phyloP scores from a whole-genome alignment of 176 grass and related monocot genomes.

The Pharus latifolius region DNA sequence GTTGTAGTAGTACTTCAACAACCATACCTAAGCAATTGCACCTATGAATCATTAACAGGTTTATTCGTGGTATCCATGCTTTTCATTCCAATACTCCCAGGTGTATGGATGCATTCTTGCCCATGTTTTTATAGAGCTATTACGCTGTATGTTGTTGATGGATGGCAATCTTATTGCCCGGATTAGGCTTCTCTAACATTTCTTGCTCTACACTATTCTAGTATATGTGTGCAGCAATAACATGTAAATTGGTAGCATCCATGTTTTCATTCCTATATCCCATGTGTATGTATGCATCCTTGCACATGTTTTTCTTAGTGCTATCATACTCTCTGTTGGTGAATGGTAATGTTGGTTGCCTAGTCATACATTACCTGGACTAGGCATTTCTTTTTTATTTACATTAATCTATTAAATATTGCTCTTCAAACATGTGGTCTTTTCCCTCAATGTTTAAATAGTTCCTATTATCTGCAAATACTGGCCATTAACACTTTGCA shows the following conservation, averaged over 20 bases:
- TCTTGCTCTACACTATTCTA: too few relatives aligned
- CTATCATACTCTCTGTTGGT: background rate
- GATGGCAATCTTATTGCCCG: too few relatives aligned
- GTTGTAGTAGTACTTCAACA: too few relatives aligned
- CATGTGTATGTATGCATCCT: background rate
- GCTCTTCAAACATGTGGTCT: too few relatives aligned
- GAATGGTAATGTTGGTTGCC: too few relatives aligned
- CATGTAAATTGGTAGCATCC: background rate
- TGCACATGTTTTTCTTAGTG: background rate
- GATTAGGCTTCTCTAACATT: too few relatives aligned
- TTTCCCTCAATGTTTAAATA: slow-evolving; percentile 1
- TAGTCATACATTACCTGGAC: too few relatives aligned
- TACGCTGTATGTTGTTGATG: background rate
- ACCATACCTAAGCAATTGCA: background rate
- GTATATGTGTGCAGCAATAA: too few relatives aligned
- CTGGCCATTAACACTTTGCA: too few relatives aligned
- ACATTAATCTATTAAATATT: too few relatives aligned
- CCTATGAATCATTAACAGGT: background rate
- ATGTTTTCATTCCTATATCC: background rate
- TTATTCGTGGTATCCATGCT: background rate
- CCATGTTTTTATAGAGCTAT: background rate
- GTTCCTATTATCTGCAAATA: too few relatives aligned
- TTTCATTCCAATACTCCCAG: background rate
- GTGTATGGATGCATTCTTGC: background rate
- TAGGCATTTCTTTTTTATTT: too few relatives aligned